A percentile compares a stretch with the other conserved stretches of the same genome.
Conservation (phyloP, 106 monocot genomes). For the Platanthera zijinensis region DNA sequence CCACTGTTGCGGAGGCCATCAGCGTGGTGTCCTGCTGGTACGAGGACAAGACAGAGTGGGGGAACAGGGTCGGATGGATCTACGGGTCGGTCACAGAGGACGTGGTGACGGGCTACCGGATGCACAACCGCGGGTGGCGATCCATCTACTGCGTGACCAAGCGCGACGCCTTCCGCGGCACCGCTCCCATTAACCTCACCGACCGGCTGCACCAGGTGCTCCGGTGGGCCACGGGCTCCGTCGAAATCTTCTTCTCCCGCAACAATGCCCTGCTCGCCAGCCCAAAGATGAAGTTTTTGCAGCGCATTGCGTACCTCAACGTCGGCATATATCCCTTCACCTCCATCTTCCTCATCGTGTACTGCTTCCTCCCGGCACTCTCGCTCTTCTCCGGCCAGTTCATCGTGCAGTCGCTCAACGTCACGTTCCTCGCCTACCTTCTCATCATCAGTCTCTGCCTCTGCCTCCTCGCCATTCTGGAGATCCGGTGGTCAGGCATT, state of each 20-base stretch:
- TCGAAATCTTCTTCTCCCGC: slow-evolving; percentile 78
- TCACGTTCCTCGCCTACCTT: slow-evolving; percentile 57
- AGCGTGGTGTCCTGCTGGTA: slow-evolving; percentile 79
- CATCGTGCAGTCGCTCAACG: slow-evolving; percentile 64
- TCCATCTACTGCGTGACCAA: slow-evolving; percentile 57
- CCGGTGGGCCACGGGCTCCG: slow-evolving; percentile 74
- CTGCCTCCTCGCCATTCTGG: slow-evolving; percentile 55
- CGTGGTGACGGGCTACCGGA: slow-evolving; percentile 59
- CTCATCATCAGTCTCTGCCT: slow-evolving; percentile 49
- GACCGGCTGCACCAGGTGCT: slow-evolving; percentile 80
- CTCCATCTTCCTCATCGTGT: slow-evolving; percentile 72
- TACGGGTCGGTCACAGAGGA: slow-evolving; percentile 71
- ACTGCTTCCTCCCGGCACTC: slow-evolving; percentile 81
- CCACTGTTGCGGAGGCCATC: slow-evolving; percentile 69
- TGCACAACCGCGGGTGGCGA: slow-evolving; percentile 78
- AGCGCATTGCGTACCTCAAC: slow-evolving; percentile 54
- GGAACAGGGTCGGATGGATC: slow-evolving; percentile 68
- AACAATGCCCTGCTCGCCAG: slow-evolving; percentile 65
- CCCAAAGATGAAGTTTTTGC: slow-evolving; percentile 53
- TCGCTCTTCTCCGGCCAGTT: slow-evolving; percentile 77
- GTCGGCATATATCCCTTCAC: slow-evolving; percentile 79
- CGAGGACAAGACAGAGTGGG: slow-evolving; percentile 84
- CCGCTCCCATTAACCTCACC: slow-evolving; percentile 49
- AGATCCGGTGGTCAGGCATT: slow-evolving; percentile 70
- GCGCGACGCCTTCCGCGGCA: slow-evolving; percentile 48